These are phyloP conservation scores for Amphirosellinia nigrospora DNA, from an alignment of 495 filamentous ascomycete species.

Conservation along the genomic window DNA sequence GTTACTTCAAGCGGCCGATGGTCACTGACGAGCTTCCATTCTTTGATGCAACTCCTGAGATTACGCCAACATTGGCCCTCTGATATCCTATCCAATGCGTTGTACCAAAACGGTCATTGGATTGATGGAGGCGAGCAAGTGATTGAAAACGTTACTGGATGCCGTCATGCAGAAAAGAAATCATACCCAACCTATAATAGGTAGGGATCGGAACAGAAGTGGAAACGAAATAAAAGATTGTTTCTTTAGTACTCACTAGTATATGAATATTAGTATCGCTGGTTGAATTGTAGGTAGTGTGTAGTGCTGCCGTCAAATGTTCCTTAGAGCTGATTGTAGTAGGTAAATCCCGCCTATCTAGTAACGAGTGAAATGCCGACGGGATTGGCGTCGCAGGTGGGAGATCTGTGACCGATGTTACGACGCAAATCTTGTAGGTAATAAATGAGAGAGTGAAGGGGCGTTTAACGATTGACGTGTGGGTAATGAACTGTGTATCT, in stretches of 20 bases:
- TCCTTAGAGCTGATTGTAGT: background rate
- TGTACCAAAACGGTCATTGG: background rate
- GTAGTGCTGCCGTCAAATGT: background rate
- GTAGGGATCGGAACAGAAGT: background rate
- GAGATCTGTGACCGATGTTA: background rate
- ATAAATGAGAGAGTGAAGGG: constrained; percentile 6
- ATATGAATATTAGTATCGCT: constrained; percentile 10
- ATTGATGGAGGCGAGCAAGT: background rate
- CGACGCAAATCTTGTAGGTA: background rate
- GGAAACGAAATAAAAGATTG: background rate
- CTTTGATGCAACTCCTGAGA: background rate
- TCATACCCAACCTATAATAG: background rate
- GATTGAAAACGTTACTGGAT: background rate
- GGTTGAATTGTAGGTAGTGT: background rate
- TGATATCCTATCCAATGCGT: background rate
- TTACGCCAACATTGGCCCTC: background rate
- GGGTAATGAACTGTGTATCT: constrained; percentile 8
- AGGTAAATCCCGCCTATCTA: background rate
- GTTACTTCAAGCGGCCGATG: background rate
- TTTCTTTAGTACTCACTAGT: constrained; percentile 4
- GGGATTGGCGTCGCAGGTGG: background rate
- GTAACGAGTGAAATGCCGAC: constrained; percentile 6
- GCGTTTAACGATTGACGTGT: constrained; percentile 2
- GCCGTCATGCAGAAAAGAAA: background rate
- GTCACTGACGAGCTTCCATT: background rate